Evolutionary conservation across 2,329 filamentous ascomycete genomes (phyloP).

Genomic region (Colletotrichum sp.): DNA sequence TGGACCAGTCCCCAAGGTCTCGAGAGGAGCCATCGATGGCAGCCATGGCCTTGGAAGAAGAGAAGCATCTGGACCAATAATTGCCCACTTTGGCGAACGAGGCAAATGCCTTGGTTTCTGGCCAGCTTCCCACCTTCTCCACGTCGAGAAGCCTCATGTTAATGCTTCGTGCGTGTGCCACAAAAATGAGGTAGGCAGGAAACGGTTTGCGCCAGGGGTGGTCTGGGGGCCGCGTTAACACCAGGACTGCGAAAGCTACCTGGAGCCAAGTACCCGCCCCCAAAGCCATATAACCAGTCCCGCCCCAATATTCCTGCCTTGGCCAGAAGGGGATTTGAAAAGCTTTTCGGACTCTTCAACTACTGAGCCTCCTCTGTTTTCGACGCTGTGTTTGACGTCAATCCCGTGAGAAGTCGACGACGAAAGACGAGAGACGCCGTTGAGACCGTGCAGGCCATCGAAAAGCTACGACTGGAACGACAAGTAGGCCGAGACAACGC

Average conservation of each 20-base stretch:
- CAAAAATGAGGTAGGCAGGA: background rate
- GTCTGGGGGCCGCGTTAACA: background rate
- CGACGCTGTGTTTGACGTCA: background rate
- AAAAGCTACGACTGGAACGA: background rate
- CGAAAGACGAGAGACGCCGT: background rate
- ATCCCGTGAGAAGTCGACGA: background rate
- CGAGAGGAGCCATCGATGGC: background rate
- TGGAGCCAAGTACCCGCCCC: background rate
- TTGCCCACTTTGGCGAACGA: conserved; percentile 4
- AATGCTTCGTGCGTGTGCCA: background rate
- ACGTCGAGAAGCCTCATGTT: background rate
- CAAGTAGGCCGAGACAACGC: background rate
- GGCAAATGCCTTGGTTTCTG: conserved; percentile 8
- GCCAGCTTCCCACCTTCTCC: conserved; percentile 1
- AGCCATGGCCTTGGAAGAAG: background rate
- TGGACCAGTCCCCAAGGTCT: background rate
- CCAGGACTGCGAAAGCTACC: background rate
- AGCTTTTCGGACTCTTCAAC: conserved; percentile 2
- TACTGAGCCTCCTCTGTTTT: background rate
- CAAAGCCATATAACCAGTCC: conserved; percentile 12
- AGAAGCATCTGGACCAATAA: conserved; percentile 14
- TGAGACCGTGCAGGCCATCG: background rate
- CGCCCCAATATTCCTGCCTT: background rate
- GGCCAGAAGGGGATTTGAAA: background rate
- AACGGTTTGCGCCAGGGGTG: background rate